These are phyloP conservation scores for Cynanchum wilfordii DNA, from an alignment of 257 asterid species.

Conservation along the genomic window DNA sequence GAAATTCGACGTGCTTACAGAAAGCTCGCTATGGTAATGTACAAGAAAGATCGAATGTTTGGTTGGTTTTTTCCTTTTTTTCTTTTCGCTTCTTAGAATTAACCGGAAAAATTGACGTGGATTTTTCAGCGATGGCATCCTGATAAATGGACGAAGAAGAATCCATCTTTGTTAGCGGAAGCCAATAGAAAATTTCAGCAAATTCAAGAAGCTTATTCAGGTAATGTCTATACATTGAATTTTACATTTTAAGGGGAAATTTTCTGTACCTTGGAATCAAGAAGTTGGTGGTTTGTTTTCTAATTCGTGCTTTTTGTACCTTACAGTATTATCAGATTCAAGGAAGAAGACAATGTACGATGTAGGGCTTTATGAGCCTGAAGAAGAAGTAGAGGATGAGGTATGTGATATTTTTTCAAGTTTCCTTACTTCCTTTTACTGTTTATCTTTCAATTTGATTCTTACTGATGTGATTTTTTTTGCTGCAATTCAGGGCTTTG, in stretches of 20 bases:
- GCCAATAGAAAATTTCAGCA: slow-evolving; percentile 71
- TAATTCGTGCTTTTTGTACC: slow-evolving; percentile 8
- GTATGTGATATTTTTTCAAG: slow-evolving; percentile 20
- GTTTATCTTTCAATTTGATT: neutral
- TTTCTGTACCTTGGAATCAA: neutral
- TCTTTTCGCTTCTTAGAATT: neutral
- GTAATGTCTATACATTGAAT: slow-evolving; percentile 25
- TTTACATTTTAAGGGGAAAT: neutral
- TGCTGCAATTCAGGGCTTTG: slow-evolving; percentile 44
- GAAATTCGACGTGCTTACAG: slow-evolving; percentile 73
- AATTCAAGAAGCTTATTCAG: slow-evolving; percentile 92
- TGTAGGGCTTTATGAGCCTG: slow-evolving; percentile 56
- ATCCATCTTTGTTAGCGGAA: slow-evolving; percentile 57
- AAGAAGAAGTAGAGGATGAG: slow-evolving; percentile 61
- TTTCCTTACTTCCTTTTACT: neutral
- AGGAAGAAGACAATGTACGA: slow-evolving; percentile 65
- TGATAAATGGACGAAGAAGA: slow-evolving; percentile 55
- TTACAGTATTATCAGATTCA: slow-evolving; percentile 66
- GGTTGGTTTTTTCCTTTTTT: neutral
- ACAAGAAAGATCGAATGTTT: neutral
- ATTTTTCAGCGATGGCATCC: slow-evolving; percentile 88
- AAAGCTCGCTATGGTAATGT: slow-evolving; percentile 72
- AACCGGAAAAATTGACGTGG: slow-evolving; percentile 7
- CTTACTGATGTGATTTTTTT: neutral
- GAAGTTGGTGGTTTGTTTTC: neutral